Percentiles rank a stretch among this genome's conserved stretches.
Conservation (phyloP, 2,329 filamentous ascomycete species). For the Onygenales sp. region DNA sequence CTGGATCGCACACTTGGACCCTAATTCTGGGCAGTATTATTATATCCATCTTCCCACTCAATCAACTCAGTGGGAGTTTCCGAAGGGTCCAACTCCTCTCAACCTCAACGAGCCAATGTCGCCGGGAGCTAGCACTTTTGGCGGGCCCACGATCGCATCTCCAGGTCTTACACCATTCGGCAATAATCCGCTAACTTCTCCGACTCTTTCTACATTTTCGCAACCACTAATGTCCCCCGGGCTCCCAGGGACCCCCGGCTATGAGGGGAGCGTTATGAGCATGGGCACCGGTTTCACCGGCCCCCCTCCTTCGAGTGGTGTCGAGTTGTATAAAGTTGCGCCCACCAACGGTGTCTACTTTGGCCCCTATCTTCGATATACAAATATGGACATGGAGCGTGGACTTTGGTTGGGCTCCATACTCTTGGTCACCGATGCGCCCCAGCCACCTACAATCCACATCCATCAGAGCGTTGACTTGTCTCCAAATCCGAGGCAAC, state of each 20-base stretch:
- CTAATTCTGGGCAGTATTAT: slow-evolving; percentile 95
- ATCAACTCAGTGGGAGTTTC: slow-evolving; percentile 97
- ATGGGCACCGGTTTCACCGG: slow-evolving; percentile 78
- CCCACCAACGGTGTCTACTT: slow-evolving; percentile 98
- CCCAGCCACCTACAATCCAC: slow-evolving; percentile 91
- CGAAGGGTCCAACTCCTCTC: slow-evolving; percentile 85
- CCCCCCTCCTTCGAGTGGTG: slow-evolving; percentile 77
- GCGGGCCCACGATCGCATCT: slow-evolving; percentile 19
- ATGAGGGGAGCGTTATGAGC: slow-evolving; percentile 77
- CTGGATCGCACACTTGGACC: slow-evolving; percentile 95
- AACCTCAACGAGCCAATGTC: slow-evolving; percentile 79
- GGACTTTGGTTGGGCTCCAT: slow-evolving; percentile 91
- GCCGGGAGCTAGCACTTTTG: slow-evolving; percentile 67
- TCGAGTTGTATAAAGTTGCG: slow-evolving; percentile 87
- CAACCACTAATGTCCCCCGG: slow-evolving; percentile 69
- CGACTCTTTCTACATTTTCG: slow-evolving; percentile 51
- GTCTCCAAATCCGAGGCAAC: slow-evolving; percentile 82
- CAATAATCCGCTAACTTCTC: slow-evolving; percentile 60
- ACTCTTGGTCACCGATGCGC: slow-evolving; percentile 79
- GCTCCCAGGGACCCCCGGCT: slow-evolving; percentile 72
- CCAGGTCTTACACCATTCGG: slow-evolving; percentile 28
- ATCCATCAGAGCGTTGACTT: slow-evolving; percentile 84
- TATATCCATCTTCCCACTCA: slow-evolving; percentile 95
- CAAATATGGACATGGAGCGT: slow-evolving; percentile 91
- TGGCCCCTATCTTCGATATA: slow-evolving; percentile 88